phyloP scores from a whole-genome alignment of 495 filamentous ascomycete species.

The Parathielavia appendiculata region DNA sequence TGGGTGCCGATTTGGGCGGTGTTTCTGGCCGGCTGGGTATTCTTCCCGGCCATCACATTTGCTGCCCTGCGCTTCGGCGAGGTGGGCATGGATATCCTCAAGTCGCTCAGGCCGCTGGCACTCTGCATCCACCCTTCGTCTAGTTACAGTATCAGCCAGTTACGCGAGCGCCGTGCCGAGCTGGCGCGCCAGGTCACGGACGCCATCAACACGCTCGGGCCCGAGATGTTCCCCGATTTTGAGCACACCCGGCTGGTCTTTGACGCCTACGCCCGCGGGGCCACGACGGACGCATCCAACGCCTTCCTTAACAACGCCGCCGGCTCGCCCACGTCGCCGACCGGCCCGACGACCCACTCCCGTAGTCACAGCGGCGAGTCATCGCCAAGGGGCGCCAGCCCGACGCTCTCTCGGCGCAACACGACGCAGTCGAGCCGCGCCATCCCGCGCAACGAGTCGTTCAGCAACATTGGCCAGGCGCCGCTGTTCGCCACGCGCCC shows the following conservation, averaged over 20 bases:
- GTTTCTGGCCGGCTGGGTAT: constrained; percentile 61
- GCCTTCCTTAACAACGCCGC: constrained; percentile 9
- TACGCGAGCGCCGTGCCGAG: constrained; percentile 65
- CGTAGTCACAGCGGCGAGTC: constrained; percentile 31
- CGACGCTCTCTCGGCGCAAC: constrained; percentile 29
- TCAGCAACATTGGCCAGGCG: constrained; percentile 78
- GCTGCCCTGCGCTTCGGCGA: constrained; percentile 94
- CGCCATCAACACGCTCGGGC: constrained; percentile 89
- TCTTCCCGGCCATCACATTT: constrained; percentile 88
- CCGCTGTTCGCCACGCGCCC: constrained; percentile 87
- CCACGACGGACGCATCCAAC: constrained; percentile 23
- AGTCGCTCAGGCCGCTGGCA: constrained; percentile 86
- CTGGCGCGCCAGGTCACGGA: constrained; percentile 81
- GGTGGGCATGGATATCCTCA: constrained; percentile 95
- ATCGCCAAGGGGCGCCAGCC: constrained; percentile 23
- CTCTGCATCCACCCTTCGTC: constrained; percentile 81
- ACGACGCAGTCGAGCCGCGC: constrained; percentile 44
- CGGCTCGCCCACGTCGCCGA: constrained; percentile 15
- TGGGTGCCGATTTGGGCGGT: constrained; percentile 79
- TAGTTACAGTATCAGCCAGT: constrained; percentile 73
- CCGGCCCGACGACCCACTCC: not conserved
- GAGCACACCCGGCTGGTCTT: constrained; percentile 74
- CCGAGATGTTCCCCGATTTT: constrained; percentile 96
- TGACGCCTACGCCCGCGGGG: constrained; percentile 23
- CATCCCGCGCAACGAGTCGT: constrained; percentile 86